Percentiles rank a stretch among this genome's conserved stretches.
phyloP scores from a whole-genome alignment of 139 green algal species.

The Marvania coccoides region DNA sequence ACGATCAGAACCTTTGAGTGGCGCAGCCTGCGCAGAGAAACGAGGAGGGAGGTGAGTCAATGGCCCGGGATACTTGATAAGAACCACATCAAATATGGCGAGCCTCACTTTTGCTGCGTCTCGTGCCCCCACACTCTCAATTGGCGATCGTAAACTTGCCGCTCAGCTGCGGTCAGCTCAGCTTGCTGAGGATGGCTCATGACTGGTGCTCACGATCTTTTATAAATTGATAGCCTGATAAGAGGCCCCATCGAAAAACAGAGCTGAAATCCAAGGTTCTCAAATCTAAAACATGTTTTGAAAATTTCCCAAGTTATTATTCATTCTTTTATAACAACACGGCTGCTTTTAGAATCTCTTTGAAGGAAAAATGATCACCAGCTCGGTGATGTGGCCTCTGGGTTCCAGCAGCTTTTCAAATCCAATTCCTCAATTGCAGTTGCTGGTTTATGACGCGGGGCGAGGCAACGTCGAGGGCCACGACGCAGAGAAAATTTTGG shows the following conservation, averaged over 20 bases:
- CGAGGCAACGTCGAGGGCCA: slow-evolving; percentile 25
- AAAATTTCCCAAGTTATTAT: too few species aligned
- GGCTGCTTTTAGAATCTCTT: too few species aligned
- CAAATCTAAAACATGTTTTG: too few species aligned
- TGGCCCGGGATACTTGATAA: not conserved
- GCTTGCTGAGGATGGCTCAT: too few species aligned
- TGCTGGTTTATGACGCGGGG: slow-evolving; percentile 26
- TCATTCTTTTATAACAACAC: too few species aligned
- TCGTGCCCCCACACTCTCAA: slow-evolving; percentile 84
- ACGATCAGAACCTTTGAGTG: slow-evolving; percentile 53
- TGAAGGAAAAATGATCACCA: too few species aligned
- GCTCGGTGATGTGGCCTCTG: too few species aligned
- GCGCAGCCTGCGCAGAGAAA: slow-evolving; percentile 47
- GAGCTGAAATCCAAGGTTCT: too few species aligned
- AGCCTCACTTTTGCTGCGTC: slow-evolving; percentile 62
- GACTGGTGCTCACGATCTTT: not conserved
- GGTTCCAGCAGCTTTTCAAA: too few species aligned
- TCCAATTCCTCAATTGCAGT: slow-evolving; percentile 8
- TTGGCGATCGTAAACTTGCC: slow-evolving; percentile 80
- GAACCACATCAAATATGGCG: not conserved
- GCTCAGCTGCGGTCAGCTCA: slow-evolving; percentile 57
- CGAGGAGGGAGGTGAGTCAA: not conserved
- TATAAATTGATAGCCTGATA: too few species aligned
- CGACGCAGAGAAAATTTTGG: slow-evolving; percentile 33
- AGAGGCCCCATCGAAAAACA: too few species aligned